Evolutionary conservation across 2,329 filamentous ascomycete species (phyloP).

Genomic region (Neopestalotiopsis rosae): DNA sequence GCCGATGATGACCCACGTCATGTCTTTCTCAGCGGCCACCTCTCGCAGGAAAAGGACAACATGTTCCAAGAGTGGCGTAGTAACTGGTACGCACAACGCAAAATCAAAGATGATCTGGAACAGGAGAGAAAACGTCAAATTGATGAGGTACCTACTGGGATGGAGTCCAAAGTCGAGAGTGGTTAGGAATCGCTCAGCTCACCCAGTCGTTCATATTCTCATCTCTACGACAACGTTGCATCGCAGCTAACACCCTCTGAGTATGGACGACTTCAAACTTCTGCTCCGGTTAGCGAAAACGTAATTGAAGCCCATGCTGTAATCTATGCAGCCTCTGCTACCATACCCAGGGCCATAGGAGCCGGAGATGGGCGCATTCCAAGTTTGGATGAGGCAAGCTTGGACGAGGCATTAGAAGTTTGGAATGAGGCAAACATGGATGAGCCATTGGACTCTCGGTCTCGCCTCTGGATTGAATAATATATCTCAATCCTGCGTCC

Average conservation of each 20-base stretch:
- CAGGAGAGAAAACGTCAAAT: neutral
- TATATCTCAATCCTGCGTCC: neutral
- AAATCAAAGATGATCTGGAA: neutral
- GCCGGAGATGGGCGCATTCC: neutral
- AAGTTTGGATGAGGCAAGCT: neutral
- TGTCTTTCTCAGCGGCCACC: slow-evolving; percentile 12
- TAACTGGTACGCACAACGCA: slow-evolving; percentile 13
- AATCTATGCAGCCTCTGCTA: neutral
- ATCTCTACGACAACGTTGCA: neutral
- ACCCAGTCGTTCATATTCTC: neutral
- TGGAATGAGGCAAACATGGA: neutral
- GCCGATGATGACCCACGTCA: slow-evolving; percentile 6
- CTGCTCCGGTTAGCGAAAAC: neutral
- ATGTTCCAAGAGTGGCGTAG: slow-evolving; percentile 10
- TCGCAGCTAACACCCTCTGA: neutral
- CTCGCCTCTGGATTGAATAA: neutral
- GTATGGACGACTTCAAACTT: neutral
- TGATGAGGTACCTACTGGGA: neutral
- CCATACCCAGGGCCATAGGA: neutral
- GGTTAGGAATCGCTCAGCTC: neutral
- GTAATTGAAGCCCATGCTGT: neutral
- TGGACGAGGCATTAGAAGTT: neutral
- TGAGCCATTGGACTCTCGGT: neutral
- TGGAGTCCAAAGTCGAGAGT: neutral
- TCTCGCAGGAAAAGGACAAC: neutral